Evolutionary conservation across 1,284 basidiomycete species (phyloP).

Genomic region (Omphalotus olearius): DNA sequence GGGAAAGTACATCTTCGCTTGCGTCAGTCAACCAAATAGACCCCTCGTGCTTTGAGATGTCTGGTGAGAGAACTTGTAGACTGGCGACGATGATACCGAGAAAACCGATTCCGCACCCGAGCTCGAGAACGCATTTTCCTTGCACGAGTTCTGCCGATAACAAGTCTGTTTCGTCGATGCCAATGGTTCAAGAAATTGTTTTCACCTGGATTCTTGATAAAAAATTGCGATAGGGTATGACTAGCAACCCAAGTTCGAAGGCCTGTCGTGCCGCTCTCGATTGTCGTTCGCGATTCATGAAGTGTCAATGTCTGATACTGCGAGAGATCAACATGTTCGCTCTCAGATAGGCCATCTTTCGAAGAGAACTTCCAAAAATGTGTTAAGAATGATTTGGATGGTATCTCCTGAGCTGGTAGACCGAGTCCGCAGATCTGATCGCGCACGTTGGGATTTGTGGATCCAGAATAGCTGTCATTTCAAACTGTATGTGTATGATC

Average conservation of each 20-base stretch:
- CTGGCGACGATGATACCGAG: constrained; percentile 58
- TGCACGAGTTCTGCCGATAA: constrained; percentile 42
- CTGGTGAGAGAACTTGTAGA: constrained; percentile 35
- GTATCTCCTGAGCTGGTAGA: constrained; percentile 29
- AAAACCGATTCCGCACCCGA: constrained; percentile 73
- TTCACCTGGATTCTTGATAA: constrained; percentile 52
- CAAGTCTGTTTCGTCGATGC: constrained; percentile 3
- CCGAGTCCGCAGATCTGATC: constrained; percentile 23
- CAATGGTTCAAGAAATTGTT: background rate
- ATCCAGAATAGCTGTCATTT: constrained; percentile 15
- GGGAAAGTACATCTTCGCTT: constrained; percentile 56
- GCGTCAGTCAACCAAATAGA: constrained; percentile 61
- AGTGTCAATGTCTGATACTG: constrained; percentile 47
- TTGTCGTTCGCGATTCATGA: constrained; percentile 64
- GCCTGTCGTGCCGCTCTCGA: constrained; percentile 74
- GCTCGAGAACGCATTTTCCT: constrained; percentile 53
- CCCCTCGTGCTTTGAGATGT: background rate
- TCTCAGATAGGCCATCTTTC: background rate
- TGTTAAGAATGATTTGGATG: constrained; percentile 57
- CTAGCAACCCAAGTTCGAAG: constrained; percentile 74
- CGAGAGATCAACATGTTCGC: constrained; percentile 18
- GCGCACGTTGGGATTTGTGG: constrained; percentile 16
- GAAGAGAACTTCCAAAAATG: constrained; percentile 47
- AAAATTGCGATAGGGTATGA: constrained; percentile 57
- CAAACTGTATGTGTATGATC: background rate